Conservation (phyloP, 495 filamentous ascomycete genomes). For the Penicillium odoratum region DNA sequence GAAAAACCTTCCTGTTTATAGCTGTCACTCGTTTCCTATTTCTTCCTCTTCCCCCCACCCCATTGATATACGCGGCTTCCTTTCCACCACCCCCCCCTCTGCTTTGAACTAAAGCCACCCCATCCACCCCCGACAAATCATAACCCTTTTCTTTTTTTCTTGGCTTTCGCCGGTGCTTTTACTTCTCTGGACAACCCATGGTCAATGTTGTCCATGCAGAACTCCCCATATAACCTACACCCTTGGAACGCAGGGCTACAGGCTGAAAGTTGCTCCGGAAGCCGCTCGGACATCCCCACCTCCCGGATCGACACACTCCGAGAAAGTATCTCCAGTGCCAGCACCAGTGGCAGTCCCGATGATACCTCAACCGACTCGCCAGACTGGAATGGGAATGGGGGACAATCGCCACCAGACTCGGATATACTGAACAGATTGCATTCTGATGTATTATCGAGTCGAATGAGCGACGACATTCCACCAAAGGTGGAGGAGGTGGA, state of each 20-base stretch:
- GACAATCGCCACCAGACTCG: conserved; percentile 26
- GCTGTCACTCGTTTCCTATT: not conserved
- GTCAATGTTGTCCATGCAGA: conserved; percentile 52
- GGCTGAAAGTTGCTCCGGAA: conserved; percentile 13
- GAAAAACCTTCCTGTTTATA: not conserved
- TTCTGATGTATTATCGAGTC: conserved; percentile 9
- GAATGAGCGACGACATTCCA: conserved; percentile 16
- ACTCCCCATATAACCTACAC: conserved; percentile 25
- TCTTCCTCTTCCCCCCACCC: conserved; percentile 7
- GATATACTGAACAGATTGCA: conserved; percentile 16
- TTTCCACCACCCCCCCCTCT: not conserved
- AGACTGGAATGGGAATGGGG: conserved; percentile 36
- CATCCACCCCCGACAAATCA: conserved; percentile 2
- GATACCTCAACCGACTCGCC: conserved; percentile 39
- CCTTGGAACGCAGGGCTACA: conserved; percentile 19
- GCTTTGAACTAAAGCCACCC: not conserved
- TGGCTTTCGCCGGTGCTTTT: not conserved
- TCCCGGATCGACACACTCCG: conserved; percentile 30
- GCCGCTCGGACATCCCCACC: conserved; percentile 25
- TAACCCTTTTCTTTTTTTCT: conserved; percentile 2
- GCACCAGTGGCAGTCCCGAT: conserved; percentile 37
- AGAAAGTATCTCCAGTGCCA: conserved; percentile 37
- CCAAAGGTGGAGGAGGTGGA: conserved; percentile 50
- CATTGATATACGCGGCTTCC: conserved; percentile 7
- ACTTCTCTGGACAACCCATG: conserved; percentile 5